phyloP scores from a whole-genome alignment of 1,139 yeast species.

The Nematodospora anomalae region DNA sequence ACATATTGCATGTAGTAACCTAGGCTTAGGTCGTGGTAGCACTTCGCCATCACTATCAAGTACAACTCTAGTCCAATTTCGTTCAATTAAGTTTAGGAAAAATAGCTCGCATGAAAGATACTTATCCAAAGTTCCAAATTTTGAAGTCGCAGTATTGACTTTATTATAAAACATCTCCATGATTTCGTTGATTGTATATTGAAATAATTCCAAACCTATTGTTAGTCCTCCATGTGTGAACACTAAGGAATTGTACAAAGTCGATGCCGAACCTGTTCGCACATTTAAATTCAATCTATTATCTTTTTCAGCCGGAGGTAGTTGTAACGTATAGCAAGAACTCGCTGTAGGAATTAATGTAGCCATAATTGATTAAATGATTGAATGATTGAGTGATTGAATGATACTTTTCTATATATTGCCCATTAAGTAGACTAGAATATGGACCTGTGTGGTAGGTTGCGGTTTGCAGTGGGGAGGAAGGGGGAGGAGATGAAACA shows the following conservation, averaged over 20 bases:
- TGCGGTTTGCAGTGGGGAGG: no score
- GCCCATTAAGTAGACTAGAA: not conserved
- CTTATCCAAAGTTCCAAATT: slow-evolving; percentile 33
- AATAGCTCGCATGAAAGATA: slow-evolving; percentile 59
- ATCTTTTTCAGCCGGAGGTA: slow-evolving; percentile 50
- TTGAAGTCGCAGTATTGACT: slow-evolving; percentile 24
- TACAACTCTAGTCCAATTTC: slow-evolving; percentile 52
- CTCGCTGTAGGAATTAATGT: slow-evolving; percentile 51
- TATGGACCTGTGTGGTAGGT: no score
- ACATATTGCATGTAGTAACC: slow-evolving; percentile 60
- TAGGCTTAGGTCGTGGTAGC: slow-evolving; percentile 43
- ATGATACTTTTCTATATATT: not conserved
- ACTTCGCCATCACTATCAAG: slow-evolving; percentile 6
- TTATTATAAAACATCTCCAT: slow-evolving; percentile 28
- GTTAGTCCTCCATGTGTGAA: slow-evolving; percentile 71
- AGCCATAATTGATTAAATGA: slow-evolving; percentile 39
- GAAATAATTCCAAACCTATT: slow-evolving; percentile 50
- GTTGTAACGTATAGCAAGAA: slow-evolving; percentile 45
- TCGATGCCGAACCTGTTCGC: slow-evolving; percentile 67
- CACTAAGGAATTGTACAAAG: slow-evolving; percentile 56
- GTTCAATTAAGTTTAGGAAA: slow-evolving; percentile 54
- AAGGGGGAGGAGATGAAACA: no score
- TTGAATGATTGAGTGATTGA: no score
- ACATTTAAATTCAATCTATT: slow-evolving; percentile 51
- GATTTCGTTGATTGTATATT: slow-evolving; percentile 35